Conservation (phyloP, 768 basidiomycete genomes). For the Royoungia palumana region DNA sequence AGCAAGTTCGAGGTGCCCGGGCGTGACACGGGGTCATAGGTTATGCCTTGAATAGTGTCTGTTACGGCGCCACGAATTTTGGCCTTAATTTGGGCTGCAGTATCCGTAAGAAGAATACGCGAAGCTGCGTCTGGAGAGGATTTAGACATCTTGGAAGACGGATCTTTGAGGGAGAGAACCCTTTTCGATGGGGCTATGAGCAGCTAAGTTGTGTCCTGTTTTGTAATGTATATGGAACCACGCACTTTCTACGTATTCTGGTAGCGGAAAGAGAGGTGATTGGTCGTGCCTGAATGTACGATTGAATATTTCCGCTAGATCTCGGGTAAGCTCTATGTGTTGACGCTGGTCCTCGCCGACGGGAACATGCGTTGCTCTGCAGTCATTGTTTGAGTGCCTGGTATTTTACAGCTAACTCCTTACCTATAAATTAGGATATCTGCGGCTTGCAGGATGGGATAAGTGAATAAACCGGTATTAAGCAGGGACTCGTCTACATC, state of each 20-base stretch:
- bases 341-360: slow-evolving; percentile 97
- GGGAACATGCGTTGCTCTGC: slow-evolving; percentile 86
- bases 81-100: slow-evolving; percentile 49
- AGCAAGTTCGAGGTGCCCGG: slow-evolving; percentile 85
- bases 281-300: slow-evolving; percentile 49
- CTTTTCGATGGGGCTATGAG: slow-evolving; percentile 70
- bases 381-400: neutral
- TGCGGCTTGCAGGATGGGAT: slow-evolving; percentile 91
- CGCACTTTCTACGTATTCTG: slow-evolving; percentile 72
- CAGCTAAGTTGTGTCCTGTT: neutral
- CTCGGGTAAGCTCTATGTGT: slow-evolving; percentile 85
- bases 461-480: slow-evolving; percentile 84
- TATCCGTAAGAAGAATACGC: slow-evolving; percentile 84
- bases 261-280: slow-evolving; percentile 62
- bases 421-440: slow-evolving; percentile 87
- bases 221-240: slow-evolving; percentile 2
- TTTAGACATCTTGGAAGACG: slow-evolving; percentile 92
- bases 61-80: slow-evolving; percentile 86
- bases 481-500: slow-evolving; percentile 80
- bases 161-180: slow-evolving; percentile 83
- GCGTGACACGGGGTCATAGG: slow-evolving; percentile 75
- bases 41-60: slow-evolving; percentile 71
- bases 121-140: slow-evolving; percentile 76
- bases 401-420: slow-evolving; percentile 12
- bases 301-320: slow-evolving; percentile 83